Conservation (phyloP, 495 filamentous ascomycete genomes). For the Hypomontagnella submonticulosa region DNA sequence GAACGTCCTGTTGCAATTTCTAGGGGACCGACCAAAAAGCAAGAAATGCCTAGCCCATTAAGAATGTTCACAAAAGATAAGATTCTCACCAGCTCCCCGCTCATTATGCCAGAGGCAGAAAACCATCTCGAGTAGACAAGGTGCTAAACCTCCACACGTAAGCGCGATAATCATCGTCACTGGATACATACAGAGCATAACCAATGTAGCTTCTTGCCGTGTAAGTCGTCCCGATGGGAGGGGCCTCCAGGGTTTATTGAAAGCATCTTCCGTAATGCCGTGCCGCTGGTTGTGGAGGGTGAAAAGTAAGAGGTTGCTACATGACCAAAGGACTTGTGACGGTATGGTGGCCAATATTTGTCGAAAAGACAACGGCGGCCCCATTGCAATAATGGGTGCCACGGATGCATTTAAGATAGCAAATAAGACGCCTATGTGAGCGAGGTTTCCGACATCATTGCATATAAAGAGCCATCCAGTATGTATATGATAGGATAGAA, state of each 20-base stretch:
- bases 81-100: slow-evolving; percentile 50
- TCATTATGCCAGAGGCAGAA: slow-evolving; percentile 63
- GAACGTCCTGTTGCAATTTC: slow-evolving; percentile 11
- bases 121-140: slow-evolving; percentile 48
- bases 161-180: neutral
- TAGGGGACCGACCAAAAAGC: slow-evolving; percentile 42
- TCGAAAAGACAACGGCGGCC: slow-evolving; percentile 25
- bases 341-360: slow-evolving; percentile 12
- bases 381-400: slow-evolving; percentile 34
- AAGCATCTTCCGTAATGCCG: slow-evolving; percentile 54
- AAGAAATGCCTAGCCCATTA: slow-evolving; percentile 52
- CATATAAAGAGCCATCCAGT: slow-evolving; percentile 53
- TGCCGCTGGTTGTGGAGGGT: slow-evolving; percentile 59
- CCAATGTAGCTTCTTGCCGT: slow-evolving; percentile 41
- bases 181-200: slow-evolving; percentile 39
- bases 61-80: slow-evolving; percentile 52
- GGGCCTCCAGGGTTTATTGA: slow-evolving; percentile 66
- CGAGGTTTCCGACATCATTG: slow-evolving; percentile 53
- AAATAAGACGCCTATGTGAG: slow-evolving; percentile 49
- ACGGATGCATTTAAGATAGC: slow-evolving; percentile 47
- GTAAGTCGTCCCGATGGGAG: slow-evolving; percentile 53
- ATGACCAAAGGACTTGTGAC: slow-evolving; percentile 16
- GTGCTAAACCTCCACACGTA: slow-evolving; percentile 34
- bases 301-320: slow-evolving; percentile 52
- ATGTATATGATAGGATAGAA: slow-evolving; percentile 32